Conservation (phyloP, 2,329 filamentous ascomycete species). For the Talaromyces sp. region DNA sequence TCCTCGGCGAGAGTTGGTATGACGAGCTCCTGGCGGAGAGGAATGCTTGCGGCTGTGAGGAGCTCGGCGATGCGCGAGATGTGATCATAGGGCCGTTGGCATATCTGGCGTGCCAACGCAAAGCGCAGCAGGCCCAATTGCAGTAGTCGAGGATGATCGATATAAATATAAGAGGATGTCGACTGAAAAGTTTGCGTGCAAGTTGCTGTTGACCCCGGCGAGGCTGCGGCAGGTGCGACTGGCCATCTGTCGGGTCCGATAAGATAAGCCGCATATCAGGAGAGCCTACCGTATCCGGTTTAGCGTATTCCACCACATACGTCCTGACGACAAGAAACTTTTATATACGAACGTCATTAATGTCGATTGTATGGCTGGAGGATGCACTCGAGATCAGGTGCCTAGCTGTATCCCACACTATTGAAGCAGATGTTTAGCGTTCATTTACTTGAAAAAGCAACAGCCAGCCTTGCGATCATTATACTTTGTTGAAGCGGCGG, state of each 20-base stretch:
- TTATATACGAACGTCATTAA: not conserved
- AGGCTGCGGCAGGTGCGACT: not conserved
- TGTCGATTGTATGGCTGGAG: not conserved
- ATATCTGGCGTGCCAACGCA: not conserved
- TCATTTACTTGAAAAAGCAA: not conserved
- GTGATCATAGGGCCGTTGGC: conserved; percentile 30
- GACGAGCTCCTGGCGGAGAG: conserved; percentile 25
- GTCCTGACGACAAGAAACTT: not conserved
- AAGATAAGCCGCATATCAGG: not conserved
- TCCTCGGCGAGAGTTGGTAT: conserved; percentile 31
- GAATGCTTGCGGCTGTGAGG: conserved; percentile 23
- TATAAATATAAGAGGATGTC: not conserved
- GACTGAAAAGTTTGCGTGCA: not conserved
- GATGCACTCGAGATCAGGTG: not conserved
- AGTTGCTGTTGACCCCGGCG: not conserved
- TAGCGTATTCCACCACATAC: no score
- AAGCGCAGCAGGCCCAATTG: not conserved
- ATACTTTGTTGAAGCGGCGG: not conserved
- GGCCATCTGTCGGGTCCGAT: not conserved
- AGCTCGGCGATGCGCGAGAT: conserved; percentile 28
- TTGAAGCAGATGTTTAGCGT: not conserved
- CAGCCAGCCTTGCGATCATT: not conserved
- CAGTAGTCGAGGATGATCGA: not conserved
- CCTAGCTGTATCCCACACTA: not conserved
- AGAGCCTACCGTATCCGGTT: not conserved